A percentile compares a stretch with the other conserved stretches of the same genome.
phyloP scores from a whole-genome alignment of 306 rosid genomes.

The Fagus crenata region DNA sequence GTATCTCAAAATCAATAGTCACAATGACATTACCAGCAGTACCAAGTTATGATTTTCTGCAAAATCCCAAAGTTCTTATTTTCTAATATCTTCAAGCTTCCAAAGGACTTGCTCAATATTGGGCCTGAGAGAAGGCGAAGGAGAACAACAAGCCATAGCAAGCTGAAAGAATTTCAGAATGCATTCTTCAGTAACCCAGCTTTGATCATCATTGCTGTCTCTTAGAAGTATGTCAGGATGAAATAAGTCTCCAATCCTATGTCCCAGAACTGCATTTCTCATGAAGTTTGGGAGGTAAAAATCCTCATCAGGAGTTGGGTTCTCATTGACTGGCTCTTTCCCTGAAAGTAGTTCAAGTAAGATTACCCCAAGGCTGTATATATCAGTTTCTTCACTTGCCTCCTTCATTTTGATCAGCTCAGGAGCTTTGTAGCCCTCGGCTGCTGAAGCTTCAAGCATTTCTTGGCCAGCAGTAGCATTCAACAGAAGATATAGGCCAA shows the following conservation, averaged over 20 bases:
- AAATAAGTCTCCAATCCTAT: slow-evolving; percentile 69
- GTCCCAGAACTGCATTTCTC: slow-evolving; percentile 75
- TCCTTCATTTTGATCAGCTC: slow-evolving; percentile 86
- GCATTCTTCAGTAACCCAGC: slow-evolving; percentile 49
- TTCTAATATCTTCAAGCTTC: slow-evolving; percentile 77
- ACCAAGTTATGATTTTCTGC: slow-evolving; percentile 12
- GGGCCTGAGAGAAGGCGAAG: slow-evolving; percentile 81
- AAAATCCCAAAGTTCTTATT: slow-evolving; percentile 27
- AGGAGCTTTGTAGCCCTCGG: slow-evolving; percentile 83
- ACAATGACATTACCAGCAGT: slow-evolving; percentile 17
- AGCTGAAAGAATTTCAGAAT: slow-evolving; percentile 74
- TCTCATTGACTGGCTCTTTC: slow-evolving; percentile 69
- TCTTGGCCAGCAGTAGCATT: slow-evolving; percentile 76
- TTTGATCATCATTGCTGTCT: slow-evolving; percentile 30
- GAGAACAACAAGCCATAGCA: slow-evolving; percentile 85
- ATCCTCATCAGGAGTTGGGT: slow-evolving; percentile 80
- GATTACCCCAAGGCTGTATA: slow-evolving; percentile 81
- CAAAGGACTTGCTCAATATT: slow-evolving; percentile 63
- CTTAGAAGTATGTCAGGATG: slow-evolving; percentile 72
- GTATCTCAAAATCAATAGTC: slow-evolving; percentile 21
- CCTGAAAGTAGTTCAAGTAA: slow-evolving; percentile 79
- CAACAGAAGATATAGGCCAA: slow-evolving; percentile 70
- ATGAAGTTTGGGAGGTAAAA: slow-evolving; percentile 78
- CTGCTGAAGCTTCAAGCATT: slow-evolving; percentile 78
- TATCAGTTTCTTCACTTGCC: slow-evolving; percentile 64